Evolutionary conservation across 2,329 filamentous ascomycete species (phyloP).

Genomic region (Aspergillus amoenus): DNA sequence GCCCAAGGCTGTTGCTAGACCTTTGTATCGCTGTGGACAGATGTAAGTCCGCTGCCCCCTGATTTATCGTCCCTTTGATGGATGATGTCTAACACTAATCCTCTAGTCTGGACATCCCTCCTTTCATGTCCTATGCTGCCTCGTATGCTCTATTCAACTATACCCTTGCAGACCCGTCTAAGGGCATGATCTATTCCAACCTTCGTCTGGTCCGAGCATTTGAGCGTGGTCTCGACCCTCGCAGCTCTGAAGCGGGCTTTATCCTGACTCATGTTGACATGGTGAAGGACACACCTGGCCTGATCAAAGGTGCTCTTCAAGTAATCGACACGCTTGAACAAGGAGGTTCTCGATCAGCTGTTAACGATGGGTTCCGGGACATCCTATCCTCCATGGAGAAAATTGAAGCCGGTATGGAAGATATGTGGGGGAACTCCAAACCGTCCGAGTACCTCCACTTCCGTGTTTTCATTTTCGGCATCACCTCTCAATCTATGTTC

Average conservation of each 20-base stretch:
- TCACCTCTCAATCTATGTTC: conserved; percentile 92
- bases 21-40: conserved; percentile 79
- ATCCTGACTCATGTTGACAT: conserved; percentile 96
- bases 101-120: conserved; percentile 69
- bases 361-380: conserved; percentile 64
- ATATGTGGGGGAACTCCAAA: conserved; percentile 88
- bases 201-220: conserved; percentile 87
- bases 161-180: conserved; percentile 55
- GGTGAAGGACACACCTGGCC: conserved; percentile 78
- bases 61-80: not conserved
- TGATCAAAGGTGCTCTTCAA: conserved; percentile 71
- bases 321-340: conserved; percentile 60
- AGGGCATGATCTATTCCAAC: conserved; percentile 58
- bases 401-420: conserved; percentile 80
- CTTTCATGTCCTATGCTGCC: conserved; percentile 83
- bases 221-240: conserved; percentile 81
- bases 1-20: conserved; percentile 72
- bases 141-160: conserved; percentile 66
- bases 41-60: conserved; percentile 63
- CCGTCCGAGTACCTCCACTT: conserved; percentile 83
- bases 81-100: not conserved
- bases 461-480: conserved; percentile 96
- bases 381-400: conserved; percentile 65
- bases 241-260: conserved; percentile 89
- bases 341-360: conserved; percentile 52